Evolutionary conservation across 371 early-diverging fungal species (phyloP).

Genomic region (Actinomucor elegans): DNA sequence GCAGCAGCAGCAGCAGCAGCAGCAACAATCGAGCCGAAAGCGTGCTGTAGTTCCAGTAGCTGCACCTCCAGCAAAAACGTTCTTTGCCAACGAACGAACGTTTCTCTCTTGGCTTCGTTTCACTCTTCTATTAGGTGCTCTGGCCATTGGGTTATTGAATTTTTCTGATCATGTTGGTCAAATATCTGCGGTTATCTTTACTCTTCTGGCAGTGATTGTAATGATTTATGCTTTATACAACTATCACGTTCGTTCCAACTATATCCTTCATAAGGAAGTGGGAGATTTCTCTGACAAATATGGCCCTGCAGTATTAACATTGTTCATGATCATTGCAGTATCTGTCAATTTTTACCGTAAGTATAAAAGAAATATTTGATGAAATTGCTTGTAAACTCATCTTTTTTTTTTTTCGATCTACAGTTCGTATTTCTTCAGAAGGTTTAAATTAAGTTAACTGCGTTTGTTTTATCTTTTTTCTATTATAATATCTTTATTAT

Average conservation of each 20-base stretch:
- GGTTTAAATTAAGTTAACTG: too few species aligned
- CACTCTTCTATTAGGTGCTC: conserved; percentile 63
- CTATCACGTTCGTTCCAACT: conserved; percentile 82
- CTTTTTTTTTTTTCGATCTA: too few species aligned
- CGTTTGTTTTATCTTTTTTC: too few species aligned
- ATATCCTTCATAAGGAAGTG: conserved; percentile 48
- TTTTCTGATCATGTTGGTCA: conserved; percentile 69
- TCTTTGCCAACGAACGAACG: conserved; percentile 97
- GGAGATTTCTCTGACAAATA: conserved; percentile 65
- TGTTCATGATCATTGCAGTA: conserved; percentile 76
- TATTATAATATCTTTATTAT: too few species aligned
- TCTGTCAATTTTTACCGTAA: conserved; percentile 85
- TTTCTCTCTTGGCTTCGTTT: conserved; percentile 82
- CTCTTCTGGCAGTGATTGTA: conserved; percentile 63
- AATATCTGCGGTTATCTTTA: conserved; percentile 70
- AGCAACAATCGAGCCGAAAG: background rate
- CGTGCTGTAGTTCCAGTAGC: conserved; percentile 9
- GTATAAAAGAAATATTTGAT: too few species aligned
- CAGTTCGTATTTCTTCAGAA: too few species aligned
- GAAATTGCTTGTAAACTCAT: too few species aligned
- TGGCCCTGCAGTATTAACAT: conserved; percentile 79
- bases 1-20: background rate
- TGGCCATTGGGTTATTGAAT: conserved; percentile 72
- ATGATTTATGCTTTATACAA: conserved; percentile 83
- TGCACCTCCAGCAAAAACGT: conserved; percentile 78